phyloP scores from a whole-genome alignment of 257 asterid species.

The Ligustrum vulgare region DNA sequence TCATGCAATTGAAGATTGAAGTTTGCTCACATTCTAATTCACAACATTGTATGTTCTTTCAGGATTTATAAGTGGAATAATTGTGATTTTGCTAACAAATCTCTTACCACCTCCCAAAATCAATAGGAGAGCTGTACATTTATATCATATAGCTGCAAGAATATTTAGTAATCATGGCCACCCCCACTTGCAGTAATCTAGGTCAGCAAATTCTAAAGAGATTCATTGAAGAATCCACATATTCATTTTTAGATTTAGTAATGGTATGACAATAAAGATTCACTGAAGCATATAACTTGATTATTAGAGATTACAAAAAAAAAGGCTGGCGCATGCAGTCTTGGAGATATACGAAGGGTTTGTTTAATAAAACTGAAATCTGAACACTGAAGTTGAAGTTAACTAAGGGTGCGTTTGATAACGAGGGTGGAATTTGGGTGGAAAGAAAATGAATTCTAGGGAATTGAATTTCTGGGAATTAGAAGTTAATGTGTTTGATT shows the following conservation, averaged over 20 bases:
- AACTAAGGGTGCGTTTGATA: no score
- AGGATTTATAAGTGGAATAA: neutral
- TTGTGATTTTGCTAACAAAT: neutral
- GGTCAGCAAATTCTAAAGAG: neutral
- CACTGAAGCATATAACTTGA: neutral
- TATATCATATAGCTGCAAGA: neutral
- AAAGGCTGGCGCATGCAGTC: neutral
- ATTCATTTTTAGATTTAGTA: neutral
- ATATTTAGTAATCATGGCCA: neutral
- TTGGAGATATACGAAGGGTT: neutral
- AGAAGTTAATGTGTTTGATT: no score
- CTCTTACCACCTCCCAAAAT: neutral
- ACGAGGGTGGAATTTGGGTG: no score
- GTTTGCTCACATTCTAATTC: neutral
- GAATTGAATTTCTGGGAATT: no score
- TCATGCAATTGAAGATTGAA: neutral
- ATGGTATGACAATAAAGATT: neutral
- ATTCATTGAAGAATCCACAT: no score
- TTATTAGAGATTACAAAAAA: no score
- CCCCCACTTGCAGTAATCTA: no score
- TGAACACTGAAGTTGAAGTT: neutral
- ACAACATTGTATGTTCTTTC: neutral
- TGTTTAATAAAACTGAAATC: neutral
- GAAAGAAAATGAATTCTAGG: no score
- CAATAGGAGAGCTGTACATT: no score